A percentile compares a stretch with the other conserved stretches of the same genome.
These are phyloP conservation scores for Coriolopsis trogii DNA, from an alignment of 1,284 basidiomycete genomes.

Conservation along the genomic window DNA sequence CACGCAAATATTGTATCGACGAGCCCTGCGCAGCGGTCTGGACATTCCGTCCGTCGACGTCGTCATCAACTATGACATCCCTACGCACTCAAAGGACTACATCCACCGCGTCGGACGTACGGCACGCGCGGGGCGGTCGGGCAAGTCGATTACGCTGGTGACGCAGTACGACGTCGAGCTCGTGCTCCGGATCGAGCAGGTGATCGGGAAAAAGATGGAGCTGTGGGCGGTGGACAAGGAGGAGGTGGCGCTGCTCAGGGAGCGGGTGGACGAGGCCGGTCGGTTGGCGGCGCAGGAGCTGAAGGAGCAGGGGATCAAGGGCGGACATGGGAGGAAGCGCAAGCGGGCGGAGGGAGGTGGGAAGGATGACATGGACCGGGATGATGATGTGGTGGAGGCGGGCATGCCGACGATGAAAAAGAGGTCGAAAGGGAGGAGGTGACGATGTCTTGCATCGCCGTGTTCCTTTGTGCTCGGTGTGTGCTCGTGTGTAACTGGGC, in stretches of 20 bases:
- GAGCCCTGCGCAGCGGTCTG: constrained; percentile 64
- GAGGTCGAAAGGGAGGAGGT: constrained; percentile 33
- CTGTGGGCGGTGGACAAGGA: constrained; percentile 91
- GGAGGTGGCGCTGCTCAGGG: constrained; percentile 85
- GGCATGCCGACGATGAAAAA: constrained; percentile 64
- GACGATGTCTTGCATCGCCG: neutral
- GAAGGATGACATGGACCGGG: constrained; percentile 78
- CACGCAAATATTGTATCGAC: neutral
- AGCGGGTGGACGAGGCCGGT: constrained; percentile 90
- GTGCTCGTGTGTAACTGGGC: no score
- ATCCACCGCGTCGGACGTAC: constrained; percentile 98
- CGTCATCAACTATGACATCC: constrained; percentile 98
- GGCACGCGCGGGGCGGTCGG: constrained; percentile 93
- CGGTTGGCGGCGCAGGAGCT: constrained; percentile 83
- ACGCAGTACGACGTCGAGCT: constrained; percentile 99
- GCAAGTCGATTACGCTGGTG: constrained; percentile 95
- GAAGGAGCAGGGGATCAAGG: constrained; percentile 62
- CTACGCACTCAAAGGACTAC: constrained; percentile 98
- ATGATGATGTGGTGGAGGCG: constrained; percentile 86
- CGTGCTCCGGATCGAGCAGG: constrained; percentile 91
- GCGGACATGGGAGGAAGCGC: constrained; percentile 47
- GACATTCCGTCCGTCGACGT: constrained; percentile 97
- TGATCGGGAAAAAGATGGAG: constrained; percentile 92
- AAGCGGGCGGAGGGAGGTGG: constrained; percentile 56
- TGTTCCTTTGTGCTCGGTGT: constrained; percentile 1